Base-by-base conservation (phyloP, 2,329 filamentous ascomycete species). In the Seiridium unicorne region DNA sequence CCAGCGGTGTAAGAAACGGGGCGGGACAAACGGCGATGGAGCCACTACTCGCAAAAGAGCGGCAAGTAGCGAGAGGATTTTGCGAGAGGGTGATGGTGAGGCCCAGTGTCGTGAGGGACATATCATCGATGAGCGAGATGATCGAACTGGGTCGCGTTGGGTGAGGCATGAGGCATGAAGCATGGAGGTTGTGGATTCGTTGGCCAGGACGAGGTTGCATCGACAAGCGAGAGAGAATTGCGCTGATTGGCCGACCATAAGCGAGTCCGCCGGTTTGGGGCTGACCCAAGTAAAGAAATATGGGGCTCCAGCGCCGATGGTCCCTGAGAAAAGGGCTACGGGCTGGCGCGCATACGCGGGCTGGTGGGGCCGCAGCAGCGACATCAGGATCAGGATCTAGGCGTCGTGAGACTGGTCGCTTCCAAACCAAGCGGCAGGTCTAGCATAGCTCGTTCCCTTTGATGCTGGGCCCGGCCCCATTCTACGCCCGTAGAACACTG, bases 241-340 rank as follows among this genome's bases (percentile, higher is more conserved):
- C 38, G 38, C 35, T 60, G 58, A 62, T 62, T 62, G 58, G 61
- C 51, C 40, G 38, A 26, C 11, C 44, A 18, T 59, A 60, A 62
- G 61, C 61, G 61, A 62, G 58, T 51, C 58, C 54, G 47, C 61
- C 55, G 31, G 46, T 58, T 36, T 58, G 58, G 61, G 55, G 48
- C 36, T n/a, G 49, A 31, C 42, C 51, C 3, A 3, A n/a, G 38
- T 35, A 32, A 31, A 44, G n/a, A 55, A 6, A 18, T 38, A 18
- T 53, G 49, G 49, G 34, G 32, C 11, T 11, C 18, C 31, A 35
- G 35, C 49, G 34, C 38, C 13, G 38, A 13, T 42, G 38, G 38
- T 42, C 13, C 38, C 38, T 7, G 38, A 26, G 18, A 26, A 26
- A 26, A 26, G 18, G 18, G 18, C 18, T 26, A 26, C 18, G 18